A percentile compares a stretch with the other conserved stretches of the same genome.
Evolutionary conservation across 2,329 filamentous ascomycete species (phyloP).

Genomic region (Paecilomyces dactylethromorphus): DNA sequence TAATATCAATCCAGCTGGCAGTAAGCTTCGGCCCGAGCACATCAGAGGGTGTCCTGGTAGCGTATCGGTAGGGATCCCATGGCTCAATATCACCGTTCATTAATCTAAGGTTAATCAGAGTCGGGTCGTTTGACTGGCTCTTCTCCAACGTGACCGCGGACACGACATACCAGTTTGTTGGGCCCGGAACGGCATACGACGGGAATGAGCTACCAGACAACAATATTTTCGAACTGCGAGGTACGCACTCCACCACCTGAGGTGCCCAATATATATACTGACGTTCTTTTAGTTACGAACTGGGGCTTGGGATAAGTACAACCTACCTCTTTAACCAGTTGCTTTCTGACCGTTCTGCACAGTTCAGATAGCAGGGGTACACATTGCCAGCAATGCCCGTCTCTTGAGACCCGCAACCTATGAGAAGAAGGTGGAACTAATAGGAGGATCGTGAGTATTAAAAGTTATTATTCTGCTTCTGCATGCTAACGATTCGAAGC

Average conservation of each 20-base stretch:
- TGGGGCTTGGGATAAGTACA: conserved; percentile 49
- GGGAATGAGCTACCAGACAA: conserved; percentile 38
- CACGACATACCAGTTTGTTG: conserved; percentile 51
- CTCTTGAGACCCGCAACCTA: conserved; percentile 39
- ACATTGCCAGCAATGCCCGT: conserved; percentile 39
- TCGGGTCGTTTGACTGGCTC: conserved; percentile 53
- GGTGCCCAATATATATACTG: conserved; percentile 3
- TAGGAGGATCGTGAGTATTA: conserved; percentile 33
- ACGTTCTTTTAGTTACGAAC: conserved; percentile 44
- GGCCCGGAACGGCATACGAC: conserved; percentile 37
- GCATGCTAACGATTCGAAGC: conserved; percentile 44
- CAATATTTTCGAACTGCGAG: conserved; percentile 49
- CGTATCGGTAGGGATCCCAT: conserved; percentile 33
- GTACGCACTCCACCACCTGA: conserved; percentile 6
- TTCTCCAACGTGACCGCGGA: conserved; percentile 55
- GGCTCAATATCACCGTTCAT: not conserved
- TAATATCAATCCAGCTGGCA: conserved; percentile 31
- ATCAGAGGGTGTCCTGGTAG: conserved; percentile 45
- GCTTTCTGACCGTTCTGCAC: conserved; percentile 14
- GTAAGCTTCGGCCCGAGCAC: conserved; percentile 50
- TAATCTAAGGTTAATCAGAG: conserved; percentile 23
- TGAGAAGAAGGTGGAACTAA: conserved; percentile 35
- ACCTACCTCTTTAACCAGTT: not conserved
- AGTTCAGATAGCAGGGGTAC: conserved; percentile 50
- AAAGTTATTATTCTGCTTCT: conserved; percentile 24